phyloP scores from a whole-genome alignment of 768 basidiomycete species.

The Leucosporidium scottii region DNA sequence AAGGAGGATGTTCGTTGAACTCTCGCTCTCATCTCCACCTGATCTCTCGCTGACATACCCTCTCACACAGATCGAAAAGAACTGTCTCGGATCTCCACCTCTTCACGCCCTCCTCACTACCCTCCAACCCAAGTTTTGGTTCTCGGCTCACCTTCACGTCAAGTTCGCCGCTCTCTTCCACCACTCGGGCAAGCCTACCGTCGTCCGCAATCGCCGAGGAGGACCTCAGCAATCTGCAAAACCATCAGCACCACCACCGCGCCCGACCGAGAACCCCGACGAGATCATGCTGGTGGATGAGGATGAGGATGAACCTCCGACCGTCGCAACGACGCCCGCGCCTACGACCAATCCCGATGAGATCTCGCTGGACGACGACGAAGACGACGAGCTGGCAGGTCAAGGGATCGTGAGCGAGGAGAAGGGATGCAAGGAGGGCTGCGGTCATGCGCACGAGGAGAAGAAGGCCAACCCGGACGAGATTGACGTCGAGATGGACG shows the following conservation, averaged over 20 bases:
- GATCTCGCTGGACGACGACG: constrained; percentile 37
- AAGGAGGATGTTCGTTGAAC: constrained; percentile 49
- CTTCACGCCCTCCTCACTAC: constrained; percentile 66
- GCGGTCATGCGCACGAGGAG: background rate
- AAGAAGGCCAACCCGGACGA: constrained; percentile 47
- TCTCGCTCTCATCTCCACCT: background rate
- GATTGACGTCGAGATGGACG: constrained; percentile 46
- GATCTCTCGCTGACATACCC: background rate
- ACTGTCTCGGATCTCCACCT: constrained; percentile 77
- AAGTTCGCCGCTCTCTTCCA: constrained; percentile 62
- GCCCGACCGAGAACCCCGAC: constrained; percentile 41
- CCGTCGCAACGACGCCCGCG: background rate
- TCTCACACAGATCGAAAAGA: constrained; percentile 49
- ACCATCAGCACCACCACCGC: background rate
- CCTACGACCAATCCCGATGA: constrained; percentile 37
- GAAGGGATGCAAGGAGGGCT: constrained; percentile 11
- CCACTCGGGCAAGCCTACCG: constrained; percentile 32
- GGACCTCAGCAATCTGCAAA: constrained; percentile 1
- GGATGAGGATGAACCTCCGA: constrained; percentile 11
- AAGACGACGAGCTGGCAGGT: constrained; percentile 33
- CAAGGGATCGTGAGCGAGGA: constrained; percentile 19
- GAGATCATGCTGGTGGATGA: constrained; percentile 48
- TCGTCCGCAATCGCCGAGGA: constrained; percentile 14
- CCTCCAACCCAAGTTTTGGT: constrained; percentile 80
- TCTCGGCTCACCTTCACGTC: constrained; percentile 82